Conservation (phyloP, 768 basidiomycete species). For the Lactifluus volemus region DNA sequence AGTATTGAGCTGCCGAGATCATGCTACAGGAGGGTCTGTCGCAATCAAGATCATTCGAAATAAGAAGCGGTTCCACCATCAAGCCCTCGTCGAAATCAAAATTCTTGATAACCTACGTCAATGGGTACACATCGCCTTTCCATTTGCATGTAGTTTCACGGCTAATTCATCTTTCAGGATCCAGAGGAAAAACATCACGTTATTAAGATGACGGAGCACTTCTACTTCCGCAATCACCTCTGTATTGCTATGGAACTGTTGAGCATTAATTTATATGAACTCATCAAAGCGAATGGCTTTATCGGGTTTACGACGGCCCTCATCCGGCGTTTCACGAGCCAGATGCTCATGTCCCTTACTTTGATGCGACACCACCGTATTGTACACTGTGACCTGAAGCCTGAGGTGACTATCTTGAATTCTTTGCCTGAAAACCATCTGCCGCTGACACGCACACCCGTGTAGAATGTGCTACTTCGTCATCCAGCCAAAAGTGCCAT, state of each 20-base stretch:
- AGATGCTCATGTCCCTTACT: conserved; percentile 87
- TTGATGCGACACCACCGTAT: conserved; percentile 96
- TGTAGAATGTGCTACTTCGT: conserved; percentile 84
- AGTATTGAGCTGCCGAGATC: conserved; percentile 91
- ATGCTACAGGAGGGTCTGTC: conserved; percentile 90
- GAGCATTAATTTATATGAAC: conserved; percentile 97
- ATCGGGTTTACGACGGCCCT: conserved; percentile 94
- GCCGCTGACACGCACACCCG: not conserved
- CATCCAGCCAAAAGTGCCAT: conserved; percentile 95
- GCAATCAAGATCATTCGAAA: conserved; percentile 99
- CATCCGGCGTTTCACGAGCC: conserved; percentile 92
- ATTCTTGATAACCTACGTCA: conserved; percentile 92
- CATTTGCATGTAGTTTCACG: not conserved
- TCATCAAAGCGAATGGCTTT: conserved; percentile 98
- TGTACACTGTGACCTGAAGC: conserved; percentile 98
- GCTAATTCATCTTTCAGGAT: conserved; percentile 45
- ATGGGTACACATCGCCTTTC: conserved; percentile 65
- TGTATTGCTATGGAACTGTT: conserved; percentile 98
- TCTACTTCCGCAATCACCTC: conserved; percentile 94
- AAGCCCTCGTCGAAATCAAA: conserved; percentile 98
- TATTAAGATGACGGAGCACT: conserved; percentile 96
- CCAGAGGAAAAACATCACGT: conserved; percentile 95
- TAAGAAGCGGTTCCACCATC: conserved; percentile 98
- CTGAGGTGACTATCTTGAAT: conserved; percentile 53
- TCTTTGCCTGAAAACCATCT: not conserved